Evolutionary conservation across 495 filamentous ascomycete species (phyloP), one percentile per base, ranked within the genome.

Genomic region (Lasiosphaeris hirsuta): DNA sequence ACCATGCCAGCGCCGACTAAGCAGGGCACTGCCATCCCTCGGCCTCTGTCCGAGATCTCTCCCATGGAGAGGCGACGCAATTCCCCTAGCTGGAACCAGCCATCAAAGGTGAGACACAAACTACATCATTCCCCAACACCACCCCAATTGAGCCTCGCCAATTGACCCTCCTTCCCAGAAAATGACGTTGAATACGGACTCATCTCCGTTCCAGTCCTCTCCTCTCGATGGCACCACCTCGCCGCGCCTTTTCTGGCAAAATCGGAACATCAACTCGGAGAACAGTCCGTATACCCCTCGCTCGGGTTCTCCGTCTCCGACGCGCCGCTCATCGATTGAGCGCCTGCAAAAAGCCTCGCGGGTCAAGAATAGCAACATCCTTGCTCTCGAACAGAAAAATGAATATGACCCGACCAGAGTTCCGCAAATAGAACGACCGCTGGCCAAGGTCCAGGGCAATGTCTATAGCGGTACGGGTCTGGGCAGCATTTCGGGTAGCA

Each of bases 351-450:
- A 88, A 61, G 91, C 88, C 4, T 96, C 93, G 39, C 87, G 94
- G 40, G 94, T 98, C 49, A 96, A 94, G 75, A 97, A 96, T 75
- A 94, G 92, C 78, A 92, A 83, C 75, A 96, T 97, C 79, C 89
- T 96, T 63, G 89, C 90, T 18, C 88, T 90, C 33, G 90, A 96
- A 70, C 82, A 89, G 61, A 89, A 90, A 65, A 82, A 93, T 63
- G 90, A 96, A 65, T 95, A 96, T 69, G 91, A 96, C 64, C 91
- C 91, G 10, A 76, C 88, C n/a, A 81, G 85, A 50, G 70, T 87
- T 19, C 87, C 86, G 8, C 74, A 88, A 39, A 78, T 90, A 10
- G 88, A 95, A 63, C 81, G 92, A 57, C 92, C 93, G 10, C 75
- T 94, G 55, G 87, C 88, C 41, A 84, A 84, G 58, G 74, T 85